A percentile compares a stretch with the other conserved stretches of the same genome.
Evolutionary conservation across 2,329 filamentous ascomycete genomes (phyloP).

Genomic region (Hypoxylon sp.): DNA sequence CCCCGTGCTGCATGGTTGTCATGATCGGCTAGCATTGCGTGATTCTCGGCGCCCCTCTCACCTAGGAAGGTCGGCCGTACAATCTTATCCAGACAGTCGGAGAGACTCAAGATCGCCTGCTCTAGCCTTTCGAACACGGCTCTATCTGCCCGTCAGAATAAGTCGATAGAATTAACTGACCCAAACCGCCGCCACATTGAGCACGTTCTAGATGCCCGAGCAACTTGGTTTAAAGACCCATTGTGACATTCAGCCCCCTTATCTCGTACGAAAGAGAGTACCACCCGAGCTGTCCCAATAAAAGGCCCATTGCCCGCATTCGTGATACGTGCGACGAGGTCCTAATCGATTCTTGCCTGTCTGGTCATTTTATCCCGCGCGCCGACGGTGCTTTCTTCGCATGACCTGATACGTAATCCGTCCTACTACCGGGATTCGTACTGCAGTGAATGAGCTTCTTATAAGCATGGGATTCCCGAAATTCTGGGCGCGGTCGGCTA

Average conservation of each 20-base stretch:
- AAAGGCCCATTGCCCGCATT: conserved; percentile 3
- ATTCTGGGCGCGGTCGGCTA: conserved; percentile 37
- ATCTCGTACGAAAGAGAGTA: conserved; percentile 21
- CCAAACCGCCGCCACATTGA: neutral
- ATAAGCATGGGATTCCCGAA: conserved; percentile 43
- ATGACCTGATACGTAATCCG: neutral
- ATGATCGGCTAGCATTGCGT: conserved; percentile 40
- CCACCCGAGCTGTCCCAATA: conserved; percentile 6
- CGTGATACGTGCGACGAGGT: conserved; percentile 3
- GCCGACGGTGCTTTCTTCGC: neutral
- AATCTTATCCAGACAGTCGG: conserved; percentile 5
- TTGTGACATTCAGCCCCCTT: conserved; percentile 30
- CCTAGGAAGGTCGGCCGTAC: conserved; percentile 34
- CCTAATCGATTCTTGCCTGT: neutral
- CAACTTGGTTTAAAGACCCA: conserved; percentile 11
- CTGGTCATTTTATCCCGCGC: neutral
- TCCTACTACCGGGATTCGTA: neutral
- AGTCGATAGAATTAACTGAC: neutral
- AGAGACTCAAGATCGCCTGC: neutral
- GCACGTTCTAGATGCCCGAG: conserved; percentile 20
- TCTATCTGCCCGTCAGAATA: conserved; percentile 11
- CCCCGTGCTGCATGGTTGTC: conserved; percentile 32
- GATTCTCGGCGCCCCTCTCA: conserved; percentile 39
- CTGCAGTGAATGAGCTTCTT: neutral
- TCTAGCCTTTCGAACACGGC: conserved; percentile 7